Evolutionary conservation across 129 eudicot species (phyloP).

Genomic region (Arctium lappa): DNA sequence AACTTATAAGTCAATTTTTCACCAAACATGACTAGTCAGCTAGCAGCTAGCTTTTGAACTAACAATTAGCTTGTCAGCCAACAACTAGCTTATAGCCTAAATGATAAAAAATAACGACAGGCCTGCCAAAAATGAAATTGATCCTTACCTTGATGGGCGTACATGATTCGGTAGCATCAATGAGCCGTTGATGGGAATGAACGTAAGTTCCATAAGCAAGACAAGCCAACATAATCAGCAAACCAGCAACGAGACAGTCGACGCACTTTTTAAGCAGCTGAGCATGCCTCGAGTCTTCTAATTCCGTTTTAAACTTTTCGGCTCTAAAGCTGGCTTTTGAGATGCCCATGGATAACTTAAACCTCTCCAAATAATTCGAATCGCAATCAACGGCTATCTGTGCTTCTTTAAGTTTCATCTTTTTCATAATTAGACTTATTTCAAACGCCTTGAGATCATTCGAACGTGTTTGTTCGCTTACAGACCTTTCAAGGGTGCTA

Average conservation of each 20-base stretch:
- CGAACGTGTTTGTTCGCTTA: slow-evolving; percentile 78
- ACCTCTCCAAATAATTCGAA: slow-evolving; percentile 66
- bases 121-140: not conserved
- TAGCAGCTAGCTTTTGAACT: not conserved
- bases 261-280: slow-evolving; percentile 69
- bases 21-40: too few relatives aligned
- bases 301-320: slow-evolving; percentile 65
- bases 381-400: slow-evolving; percentile 54
- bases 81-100: not conserved
- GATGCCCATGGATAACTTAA: slow-evolving; percentile 75
- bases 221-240: slow-evolving; percentile 60
- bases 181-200: slow-evolving; percentile 60
- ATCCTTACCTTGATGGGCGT: slow-evolving; percentile 43
- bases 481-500: slow-evolving; percentile 58
- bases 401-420: slow-evolving; percentile 72
- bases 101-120: too few relatives aligned
- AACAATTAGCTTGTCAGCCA: too few relatives aligned
- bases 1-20: too few relatives aligned
- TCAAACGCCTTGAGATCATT: slow-evolving; percentile 68
- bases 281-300: slow-evolving; percentile 63
- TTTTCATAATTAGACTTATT: slow-evolving; percentile 64
- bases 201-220: slow-evolving; percentile 69
- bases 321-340: slow-evolving; percentile 69
- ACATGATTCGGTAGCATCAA: slow-evolving; percentile 76
- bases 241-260: slow-evolving; percentile 80